These are phyloP conservation scores for Wakefieldia striispora DNA, from an alignment of 768 basidiomycete species.

Conservation along the genomic window DNA sequence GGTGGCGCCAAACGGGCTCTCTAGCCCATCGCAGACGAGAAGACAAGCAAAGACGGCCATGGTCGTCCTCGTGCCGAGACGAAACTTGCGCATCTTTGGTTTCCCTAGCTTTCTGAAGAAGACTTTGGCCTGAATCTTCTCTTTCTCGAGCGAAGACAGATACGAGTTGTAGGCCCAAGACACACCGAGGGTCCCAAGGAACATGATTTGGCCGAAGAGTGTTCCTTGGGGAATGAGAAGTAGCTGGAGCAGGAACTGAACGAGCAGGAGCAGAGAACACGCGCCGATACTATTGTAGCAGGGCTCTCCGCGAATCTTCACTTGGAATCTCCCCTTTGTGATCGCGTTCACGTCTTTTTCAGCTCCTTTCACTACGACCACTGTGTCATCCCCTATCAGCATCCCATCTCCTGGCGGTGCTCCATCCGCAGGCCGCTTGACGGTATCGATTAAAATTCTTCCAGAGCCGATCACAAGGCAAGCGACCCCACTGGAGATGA, in stretches of 20 bases:
- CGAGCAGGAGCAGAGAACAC: constrained; percentile 30
- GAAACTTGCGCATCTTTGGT: constrained; percentile 19
- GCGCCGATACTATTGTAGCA: constrained; percentile 24
- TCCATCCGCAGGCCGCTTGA: constrained; percentile 19
- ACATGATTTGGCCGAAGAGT: constrained; percentile 37
- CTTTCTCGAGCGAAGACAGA: constrained; percentile 37
- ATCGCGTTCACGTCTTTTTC: constrained; percentile 32
- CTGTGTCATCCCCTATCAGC: constrained; percentile 20
- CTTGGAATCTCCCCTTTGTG: constrained; percentile 30
- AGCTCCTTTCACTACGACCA: constrained; percentile 31
- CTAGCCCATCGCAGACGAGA: constrained; percentile 23
- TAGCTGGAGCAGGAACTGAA: constrained; percentile 34
- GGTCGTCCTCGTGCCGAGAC: constrained; percentile 21
- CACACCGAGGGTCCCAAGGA: constrained; percentile 28
- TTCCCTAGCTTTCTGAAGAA: constrained; percentile 14
- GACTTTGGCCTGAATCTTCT: constrained; percentile 25
- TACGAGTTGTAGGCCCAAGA: constrained; percentile 38
- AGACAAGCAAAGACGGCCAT: constrained; percentile 25
- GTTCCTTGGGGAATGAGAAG: constrained; percentile 34
- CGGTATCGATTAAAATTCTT: constrained; percentile 14
- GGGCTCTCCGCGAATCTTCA: constrained; percentile 15
- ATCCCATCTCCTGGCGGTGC: constrained; percentile 34
- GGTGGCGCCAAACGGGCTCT: constrained; percentile 11
- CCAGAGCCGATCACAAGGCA: constrained; percentile 32
- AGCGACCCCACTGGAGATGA: constrained; percentile 31